Conservation (phyloP, 2,329 filamentous ascomycete genomes). For the Phaeosphaeria sp. region DNA sequence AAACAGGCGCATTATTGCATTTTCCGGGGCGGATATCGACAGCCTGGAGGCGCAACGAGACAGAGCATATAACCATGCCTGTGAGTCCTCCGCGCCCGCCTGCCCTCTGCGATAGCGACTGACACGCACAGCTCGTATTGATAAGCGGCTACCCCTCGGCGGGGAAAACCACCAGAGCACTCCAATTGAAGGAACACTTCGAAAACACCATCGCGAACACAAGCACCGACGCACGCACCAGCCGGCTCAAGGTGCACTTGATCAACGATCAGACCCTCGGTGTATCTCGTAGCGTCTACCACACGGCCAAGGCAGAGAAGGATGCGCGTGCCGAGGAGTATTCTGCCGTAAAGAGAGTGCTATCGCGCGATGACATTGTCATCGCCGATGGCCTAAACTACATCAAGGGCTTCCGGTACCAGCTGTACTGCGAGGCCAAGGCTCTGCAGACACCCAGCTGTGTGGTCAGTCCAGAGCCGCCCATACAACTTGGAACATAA, state of each 20-base stretch:
- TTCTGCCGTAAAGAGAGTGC: conserved; percentile 77
- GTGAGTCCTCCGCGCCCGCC: conserved; percentile 18
- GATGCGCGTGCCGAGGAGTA: conserved; percentile 79
- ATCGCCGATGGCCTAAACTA: conserved; percentile 84
- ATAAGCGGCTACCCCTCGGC: conserved; percentile 68
- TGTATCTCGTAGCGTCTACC: conserved; percentile 74
- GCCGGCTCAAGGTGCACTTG: conserved; percentile 71
- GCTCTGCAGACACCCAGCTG: conserved; percentile 77
- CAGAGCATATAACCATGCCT: conserved; percentile 27
- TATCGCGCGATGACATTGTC: conserved; percentile 76
- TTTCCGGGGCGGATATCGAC: conserved; percentile 5
- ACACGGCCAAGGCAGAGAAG: conserved; percentile 80
- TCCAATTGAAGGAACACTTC: conserved; percentile 72
- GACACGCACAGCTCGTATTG: conserved; percentile 61
- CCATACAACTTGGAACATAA: not conserved
- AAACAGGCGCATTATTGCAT: conserved; percentile 1
- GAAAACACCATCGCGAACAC: conserved; percentile 61
- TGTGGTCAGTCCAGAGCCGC: conserved; percentile 59
- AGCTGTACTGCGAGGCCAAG: conserved; percentile 85
- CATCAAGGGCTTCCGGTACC: conserved; percentile 89
- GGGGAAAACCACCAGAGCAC: conserved; percentile 67
- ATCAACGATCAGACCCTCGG: conserved; percentile 76
- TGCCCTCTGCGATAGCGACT: conserved; percentile 12
- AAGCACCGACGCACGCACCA: conserved; percentile 52
- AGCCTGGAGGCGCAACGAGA: conserved; percentile 2